These are phyloP conservation scores for Aspergillus sp. DNA, from an alignment of 2,329 filamentous ascomycete genomes.

Conservation along the genomic window DNA sequence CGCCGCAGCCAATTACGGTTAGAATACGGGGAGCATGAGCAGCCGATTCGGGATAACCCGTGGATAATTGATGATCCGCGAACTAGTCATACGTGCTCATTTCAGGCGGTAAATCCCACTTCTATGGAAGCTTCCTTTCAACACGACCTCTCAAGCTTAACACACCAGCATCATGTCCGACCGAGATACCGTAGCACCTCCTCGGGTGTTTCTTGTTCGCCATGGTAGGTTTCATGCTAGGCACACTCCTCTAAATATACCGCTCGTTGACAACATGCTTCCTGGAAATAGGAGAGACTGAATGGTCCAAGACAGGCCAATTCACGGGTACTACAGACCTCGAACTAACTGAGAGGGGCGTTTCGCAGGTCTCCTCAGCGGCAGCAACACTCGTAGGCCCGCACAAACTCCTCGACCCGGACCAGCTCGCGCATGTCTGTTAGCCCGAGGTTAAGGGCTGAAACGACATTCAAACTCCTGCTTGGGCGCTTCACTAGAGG, in stretches of 20 bases:
- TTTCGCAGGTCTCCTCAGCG: background rate
- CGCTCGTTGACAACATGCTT: too few relatives aligned
- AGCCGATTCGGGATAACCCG: too few relatives aligned
- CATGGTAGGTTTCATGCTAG: background rate
- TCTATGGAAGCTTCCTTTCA: too few relatives aligned
- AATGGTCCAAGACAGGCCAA: slow-evolving; percentile 15
- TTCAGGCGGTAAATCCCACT: too few relatives aligned
- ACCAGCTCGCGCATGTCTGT: background rate
- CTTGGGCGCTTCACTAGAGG: too few relatives aligned
- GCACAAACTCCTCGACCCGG: background rate
- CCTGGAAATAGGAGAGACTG: slow-evolving; percentile 8
- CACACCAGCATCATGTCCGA: background rate
- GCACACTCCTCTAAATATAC: background rate
- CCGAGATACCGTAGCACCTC: background rate
- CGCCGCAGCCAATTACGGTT: too few relatives aligned
- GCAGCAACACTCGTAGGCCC: background rate
- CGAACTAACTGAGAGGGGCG: slow-evolving; percentile 31
- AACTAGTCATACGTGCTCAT: too few relatives aligned
- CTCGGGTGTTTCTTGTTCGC: slow-evolving; percentile 1
- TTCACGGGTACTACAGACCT: slow-evolving; percentile 70
- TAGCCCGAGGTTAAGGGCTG: background rate
- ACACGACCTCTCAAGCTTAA: too few relatives aligned
- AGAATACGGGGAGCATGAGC: too few relatives aligned
- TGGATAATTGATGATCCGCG: too few relatives aligned
- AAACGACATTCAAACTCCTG: background rate